These are phyloP conservation scores for Leccinum arenicola DNA, from an alignment of 768 basidiomycete genomes.

Conservation along the genomic window DNA sequence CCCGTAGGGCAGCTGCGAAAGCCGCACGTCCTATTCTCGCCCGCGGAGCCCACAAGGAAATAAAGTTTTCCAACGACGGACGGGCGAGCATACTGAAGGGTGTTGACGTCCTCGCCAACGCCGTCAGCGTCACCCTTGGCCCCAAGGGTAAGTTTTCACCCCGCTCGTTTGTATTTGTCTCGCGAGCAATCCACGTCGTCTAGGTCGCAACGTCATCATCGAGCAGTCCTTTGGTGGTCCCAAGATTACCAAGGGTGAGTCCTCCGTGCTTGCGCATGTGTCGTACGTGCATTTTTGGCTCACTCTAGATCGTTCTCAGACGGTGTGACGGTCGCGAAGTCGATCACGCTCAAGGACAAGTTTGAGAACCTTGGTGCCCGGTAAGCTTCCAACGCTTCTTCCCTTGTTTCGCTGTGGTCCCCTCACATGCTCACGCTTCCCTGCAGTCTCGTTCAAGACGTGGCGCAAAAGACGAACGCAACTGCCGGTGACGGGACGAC, in stretches of 20 bases:
- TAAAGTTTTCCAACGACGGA: constrained; percentile 95
- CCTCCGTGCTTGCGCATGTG: neutral
- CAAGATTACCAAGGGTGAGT: constrained; percentile 92
- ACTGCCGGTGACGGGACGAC: constrained; percentile 97
- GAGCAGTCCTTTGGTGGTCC: constrained; percentile 88
- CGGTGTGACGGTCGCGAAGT: constrained; percentile 97
- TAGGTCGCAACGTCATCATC: constrained; percentile 97
- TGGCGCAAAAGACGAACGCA: constrained; percentile 96
- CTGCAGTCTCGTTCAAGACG: constrained; percentile 85
- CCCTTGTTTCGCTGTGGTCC: neutral
- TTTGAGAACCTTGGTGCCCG: constrained; percentile 99
- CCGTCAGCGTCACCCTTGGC: constrained; percentile 93
- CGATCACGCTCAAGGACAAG: constrained; percentile 92
- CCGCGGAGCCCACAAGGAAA: constrained; percentile 90
- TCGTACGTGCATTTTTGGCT: constrained; percentile 1
- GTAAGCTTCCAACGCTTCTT: constrained; percentile 43
- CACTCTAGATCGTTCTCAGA: constrained; percentile 44
- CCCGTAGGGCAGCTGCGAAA: constrained; percentile 65
- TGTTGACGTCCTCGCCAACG: constrained; percentile 95
- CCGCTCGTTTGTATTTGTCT: neutral
- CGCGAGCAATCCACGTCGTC: constrained; percentile 14
- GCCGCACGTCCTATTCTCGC: constrained; percentile 51
- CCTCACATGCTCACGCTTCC: constrained; percentile 6
- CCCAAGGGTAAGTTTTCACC: constrained; percentile 71
- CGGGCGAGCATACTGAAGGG: constrained; percentile 91